Evolutionary conservation across 768 basidiomycete genomes (phyloP).

Genomic region (Auriscalpium orientale): DNA sequence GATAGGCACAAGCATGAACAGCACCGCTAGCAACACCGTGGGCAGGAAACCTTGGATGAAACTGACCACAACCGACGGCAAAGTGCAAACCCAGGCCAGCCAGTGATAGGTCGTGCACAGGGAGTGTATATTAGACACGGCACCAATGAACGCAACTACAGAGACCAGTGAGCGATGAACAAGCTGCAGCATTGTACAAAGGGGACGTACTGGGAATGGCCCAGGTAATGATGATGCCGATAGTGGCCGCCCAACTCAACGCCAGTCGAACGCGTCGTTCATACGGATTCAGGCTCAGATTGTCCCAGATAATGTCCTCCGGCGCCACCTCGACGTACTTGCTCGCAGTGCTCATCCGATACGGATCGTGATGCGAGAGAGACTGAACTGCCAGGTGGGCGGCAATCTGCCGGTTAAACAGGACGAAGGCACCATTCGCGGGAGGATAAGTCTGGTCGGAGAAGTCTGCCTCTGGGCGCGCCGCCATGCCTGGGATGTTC

Average conservation of each 20-base stretch:
- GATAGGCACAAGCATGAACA: conserved; percentile 88
- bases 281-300: conserved; percentile 85
- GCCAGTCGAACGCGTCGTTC: conserved; percentile 35
- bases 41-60: conserved; percentile 88
- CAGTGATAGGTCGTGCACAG: conserved; percentile 60
- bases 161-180: neutral
- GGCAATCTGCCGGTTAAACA: conserved; percentile 88
- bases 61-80: conserved; percentile 61
- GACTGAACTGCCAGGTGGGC: conserved; percentile 81
- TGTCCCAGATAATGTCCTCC: conserved; percentile 87
- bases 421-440: conserved; percentile 67
- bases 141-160: conserved; percentile 56
- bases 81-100: conserved; percentile 77
- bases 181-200: neutral
- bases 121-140: conserved; percentile 70
- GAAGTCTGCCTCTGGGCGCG: conserved; percentile 10
- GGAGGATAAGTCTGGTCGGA: conserved; percentile 26
- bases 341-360: conserved; percentile 53
- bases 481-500: conserved; percentile 6
- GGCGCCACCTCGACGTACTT: conserved; percentile 81
- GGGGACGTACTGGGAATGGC: conserved; percentile 60
- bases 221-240: conserved; percentile 82
- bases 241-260: conserved; percentile 68
- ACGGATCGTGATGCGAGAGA: conserved; percentile 74
- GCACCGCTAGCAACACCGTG: conserved; percentile 76